A percentile compares a stretch with the other conserved stretches of the same genome.
These are phyloP conservation scores for Mucor velutinosus DNA, from an alignment of 371 early-diverging fungal genomes.

Conservation along the genomic window DNA sequence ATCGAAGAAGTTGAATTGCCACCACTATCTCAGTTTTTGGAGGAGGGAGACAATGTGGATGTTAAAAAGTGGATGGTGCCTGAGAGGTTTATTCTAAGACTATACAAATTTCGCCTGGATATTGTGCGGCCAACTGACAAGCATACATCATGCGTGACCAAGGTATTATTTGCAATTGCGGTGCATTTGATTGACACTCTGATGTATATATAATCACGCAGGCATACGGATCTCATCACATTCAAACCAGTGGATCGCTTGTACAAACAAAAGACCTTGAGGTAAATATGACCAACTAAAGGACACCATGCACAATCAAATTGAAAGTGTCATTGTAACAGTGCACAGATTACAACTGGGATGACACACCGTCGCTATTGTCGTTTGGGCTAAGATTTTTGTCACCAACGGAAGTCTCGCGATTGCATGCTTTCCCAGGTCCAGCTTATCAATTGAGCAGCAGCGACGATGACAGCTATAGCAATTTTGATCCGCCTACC, in stretches of 20 bases:
- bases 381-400: conserved; percentile 73
- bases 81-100: conserved; percentile 62
- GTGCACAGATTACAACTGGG: conserved; percentile 50
- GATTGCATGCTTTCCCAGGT: conserved; percentile 72
- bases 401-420: conserved; percentile 75
- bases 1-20: conserved; percentile 26
- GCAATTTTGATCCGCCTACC: conserved; percentile 20
- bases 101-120: conserved; percentile 66
- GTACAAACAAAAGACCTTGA: conserved; percentile 57
- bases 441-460: background rate
- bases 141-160: conserved; percentile 74
- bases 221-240: conserved; percentile 73
- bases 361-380: conserved; percentile 47
- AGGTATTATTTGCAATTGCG: conserved; percentile 36
- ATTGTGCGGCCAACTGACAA: conserved; percentile 55
- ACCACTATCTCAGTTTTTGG: conserved; percentile 39
- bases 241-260: conserved; percentile 68
- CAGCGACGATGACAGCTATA: no score
- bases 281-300: conserved; percentile 13
- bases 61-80: conserved; percentile 58
- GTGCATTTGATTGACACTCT: background rate
- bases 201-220: conserved; percentile 8
- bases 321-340: background rate
- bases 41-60: conserved; percentile 40
- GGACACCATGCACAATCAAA: no score